These are phyloP conservation scores for Gossypium trilobum DNA, from an alignment of 441 rosid species.

Conservation along the genomic window DNA sequence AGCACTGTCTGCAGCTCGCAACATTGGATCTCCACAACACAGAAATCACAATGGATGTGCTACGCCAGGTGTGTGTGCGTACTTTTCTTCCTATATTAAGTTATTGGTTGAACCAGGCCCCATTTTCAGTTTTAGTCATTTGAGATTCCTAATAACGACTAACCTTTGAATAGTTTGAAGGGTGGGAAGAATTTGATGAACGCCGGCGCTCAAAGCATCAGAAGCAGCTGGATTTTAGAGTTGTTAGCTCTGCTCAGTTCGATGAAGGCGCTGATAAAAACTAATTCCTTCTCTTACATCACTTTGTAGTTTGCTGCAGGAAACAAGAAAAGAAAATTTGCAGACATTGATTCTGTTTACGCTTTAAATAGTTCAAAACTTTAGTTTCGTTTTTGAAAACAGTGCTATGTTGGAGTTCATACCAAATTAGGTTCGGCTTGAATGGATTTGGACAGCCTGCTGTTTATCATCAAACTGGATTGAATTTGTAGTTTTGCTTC, in stretches of 20 bases:
- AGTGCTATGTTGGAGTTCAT: not conserved
- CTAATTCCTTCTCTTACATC: conserved; percentile 21
- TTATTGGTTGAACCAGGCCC: not conserved
- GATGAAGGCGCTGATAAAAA: conserved; percentile 88
- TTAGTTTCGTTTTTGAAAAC: not conserved
- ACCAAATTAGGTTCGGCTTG: too few relatives aligned
- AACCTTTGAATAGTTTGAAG: conserved; percentile 40
- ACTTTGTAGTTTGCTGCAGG: not conserved
- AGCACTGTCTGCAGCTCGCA: conserved; percentile 51
- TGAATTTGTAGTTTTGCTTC: too few relatives aligned
- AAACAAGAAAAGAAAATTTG: not conserved
- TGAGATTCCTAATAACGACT: not conserved
- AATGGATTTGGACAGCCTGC: too few relatives aligned
- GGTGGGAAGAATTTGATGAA: conserved; percentile 66
- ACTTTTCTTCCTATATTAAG: not conserved
- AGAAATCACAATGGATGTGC: conserved; percentile 61
- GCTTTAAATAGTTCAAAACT: not conserved
- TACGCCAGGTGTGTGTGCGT: conserved; percentile 49
- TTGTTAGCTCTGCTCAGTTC: conserved; percentile 48
- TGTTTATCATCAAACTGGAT: too few relatives aligned
- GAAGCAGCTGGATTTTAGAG: conserved; percentile 77
- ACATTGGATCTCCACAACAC: conserved; percentile 77
- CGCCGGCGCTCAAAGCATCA: conserved; percentile 68
- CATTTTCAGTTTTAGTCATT: not conserved
- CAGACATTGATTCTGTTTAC: not conserved